phyloP scores from a whole-genome alignment of 129 eudicot species.

The Pittosporum tobira region DNA sequence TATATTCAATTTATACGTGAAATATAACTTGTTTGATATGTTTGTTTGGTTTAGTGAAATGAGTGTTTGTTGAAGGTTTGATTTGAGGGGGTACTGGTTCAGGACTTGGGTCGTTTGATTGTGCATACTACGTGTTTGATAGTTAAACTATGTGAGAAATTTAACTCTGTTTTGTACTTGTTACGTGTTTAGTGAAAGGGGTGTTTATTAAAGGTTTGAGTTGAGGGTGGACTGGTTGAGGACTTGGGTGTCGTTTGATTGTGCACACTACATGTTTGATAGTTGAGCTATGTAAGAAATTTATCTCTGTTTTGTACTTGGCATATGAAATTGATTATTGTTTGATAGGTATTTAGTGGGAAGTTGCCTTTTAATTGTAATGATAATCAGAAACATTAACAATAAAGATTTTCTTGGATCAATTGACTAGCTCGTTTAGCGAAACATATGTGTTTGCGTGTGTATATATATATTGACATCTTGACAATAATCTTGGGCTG shows the following conservation, averaged over 20 bases:
- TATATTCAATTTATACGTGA: neutral
- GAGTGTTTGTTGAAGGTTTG: neutral
- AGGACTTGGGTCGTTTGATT: neutral
- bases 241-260: neutral
- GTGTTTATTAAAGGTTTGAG: neutral
- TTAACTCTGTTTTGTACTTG: too few species aligned
- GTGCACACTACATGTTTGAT: slow-evolving; percentile 42
- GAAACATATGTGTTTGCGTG: too few species aligned
- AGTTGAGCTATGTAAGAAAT: neutral
- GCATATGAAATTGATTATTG: slow-evolving; percentile 1
- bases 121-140: slow-evolving; percentile 42
- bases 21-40: neutral
- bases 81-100: neutral
- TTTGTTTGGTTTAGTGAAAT: neutral
- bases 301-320: neutral
- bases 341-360: neutral
- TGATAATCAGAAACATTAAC: too few species aligned
- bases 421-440: too few species aligned
- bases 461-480: too few species aligned
- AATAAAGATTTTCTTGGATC: too few species aligned
- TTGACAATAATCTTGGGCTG: neutral
- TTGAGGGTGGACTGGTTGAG: neutral
- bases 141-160: neutral
- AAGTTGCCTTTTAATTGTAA: neutral
- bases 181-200: neutral